Base-by-base conservation (phyloP, 768 basidiomycete species). In the Termitomyces sp. region DNA sequence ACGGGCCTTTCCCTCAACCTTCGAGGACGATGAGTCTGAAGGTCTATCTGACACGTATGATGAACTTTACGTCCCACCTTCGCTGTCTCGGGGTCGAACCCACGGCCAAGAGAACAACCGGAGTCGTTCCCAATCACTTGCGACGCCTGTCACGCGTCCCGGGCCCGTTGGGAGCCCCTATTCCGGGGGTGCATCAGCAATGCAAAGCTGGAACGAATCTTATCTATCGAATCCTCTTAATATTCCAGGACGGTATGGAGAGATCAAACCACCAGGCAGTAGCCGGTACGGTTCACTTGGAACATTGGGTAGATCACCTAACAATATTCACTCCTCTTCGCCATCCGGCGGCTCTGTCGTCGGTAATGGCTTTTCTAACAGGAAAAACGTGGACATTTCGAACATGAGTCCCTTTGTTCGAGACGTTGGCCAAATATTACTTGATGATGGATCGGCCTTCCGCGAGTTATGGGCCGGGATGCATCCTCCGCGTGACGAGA, bases 371-470 rank as follows among this genome's bases (percentile, higher is more conserved):
- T 75, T 76, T 73, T 74, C 77, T 59, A 76, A 79, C 61, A 76
- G 74, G 69, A 78, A 74, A 63, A 66, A 70, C 56, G 65, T 54
- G 52, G 81, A 92, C 72, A 73, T 84, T 46, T 89, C 90, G 36
- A 94, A 93, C 71, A 89, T 91, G 83, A 87, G 85, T 64, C 92
- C 92, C 0, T 94, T 94, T 70, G 84, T 91, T n/a, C 79, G 92
- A 29, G 91, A 94, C 71, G 88, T 94, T 17, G 86, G 84, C 6
- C 86, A 89, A 72, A 91, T 93, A 60, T 73, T 92, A 40, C 73
- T 87, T 53, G 89, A 92, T 67, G 90, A 92, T 59, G 85, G 84
- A 4, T 83, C 86, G 0, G 86, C 86, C 0, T 83, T 91, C 66
- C 79, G 88, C 38, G 88, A 91, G 64, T 78, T 92, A 4, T 92